A percentile compares a stretch with the other conserved stretches of the same genome.
These are phyloP conservation scores for Ceratocystis variospora DNA, from an alignment of 2,329 filamentous ascomycete species.

Conservation along the genomic window DNA sequence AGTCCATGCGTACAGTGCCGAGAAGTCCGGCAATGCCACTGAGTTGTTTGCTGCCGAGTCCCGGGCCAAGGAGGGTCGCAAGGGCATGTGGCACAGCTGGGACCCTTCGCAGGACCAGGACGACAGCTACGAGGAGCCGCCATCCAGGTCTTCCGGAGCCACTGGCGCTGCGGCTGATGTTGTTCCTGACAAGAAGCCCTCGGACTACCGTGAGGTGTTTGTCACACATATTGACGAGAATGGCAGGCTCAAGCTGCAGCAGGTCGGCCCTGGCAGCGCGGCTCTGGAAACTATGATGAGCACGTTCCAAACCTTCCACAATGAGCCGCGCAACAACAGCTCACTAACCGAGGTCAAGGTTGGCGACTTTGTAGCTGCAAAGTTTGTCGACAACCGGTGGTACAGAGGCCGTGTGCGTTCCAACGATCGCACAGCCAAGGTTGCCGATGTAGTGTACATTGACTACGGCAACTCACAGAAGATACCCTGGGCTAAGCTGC, in stretches of 20 bases:
- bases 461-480: constrained; percentile 94
- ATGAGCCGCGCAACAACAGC: constrained; percentile 56
- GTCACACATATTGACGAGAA: constrained; percentile 79
- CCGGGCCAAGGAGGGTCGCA: constrained; percentile 75
- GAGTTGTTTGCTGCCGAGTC: constrained; percentile 82
- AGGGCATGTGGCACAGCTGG: constrained; percentile 87
- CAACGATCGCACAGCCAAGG: constrained; percentile 82
- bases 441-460: constrained; percentile 82
- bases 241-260: constrained; percentile 77
- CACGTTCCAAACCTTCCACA: constrained; percentile 80
- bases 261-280: constrained; percentile 73
- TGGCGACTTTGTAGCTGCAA: constrained; percentile 80
- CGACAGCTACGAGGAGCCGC: constrained; percentile 38
- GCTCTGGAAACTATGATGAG: constrained; percentile 79
- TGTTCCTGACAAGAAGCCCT: constrained; percentile 48
- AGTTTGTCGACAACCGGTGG: constrained; percentile 87
- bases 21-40: constrained; percentile 78
- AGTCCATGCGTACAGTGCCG: constrained; percentile 88
- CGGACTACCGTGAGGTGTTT: constrained; percentile 84
- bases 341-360: constrained; percentile 71
- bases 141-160: constrained; percentile 38
- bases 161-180: constrained; percentile 37
- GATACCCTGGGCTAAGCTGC: constrained; percentile 69
- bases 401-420: constrained; percentile 83
- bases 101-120: constrained; percentile 74